phyloP scores from a whole-genome alignment of 768 basidiomycete genomes.

The Galerina marginata region DNA sequence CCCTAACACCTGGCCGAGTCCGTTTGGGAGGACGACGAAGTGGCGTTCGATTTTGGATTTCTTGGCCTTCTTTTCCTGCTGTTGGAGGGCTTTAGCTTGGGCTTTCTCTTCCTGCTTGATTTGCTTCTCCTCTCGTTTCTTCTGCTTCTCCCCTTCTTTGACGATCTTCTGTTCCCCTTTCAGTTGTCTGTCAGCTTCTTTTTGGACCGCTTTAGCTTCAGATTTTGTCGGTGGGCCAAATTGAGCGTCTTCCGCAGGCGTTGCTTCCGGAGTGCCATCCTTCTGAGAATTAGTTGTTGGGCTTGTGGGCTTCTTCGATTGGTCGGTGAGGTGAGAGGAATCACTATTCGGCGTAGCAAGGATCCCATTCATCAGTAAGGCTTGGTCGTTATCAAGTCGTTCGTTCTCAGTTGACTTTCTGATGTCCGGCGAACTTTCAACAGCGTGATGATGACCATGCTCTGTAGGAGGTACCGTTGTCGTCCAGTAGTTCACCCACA shows the following conservation, averaged over 20 bases:
- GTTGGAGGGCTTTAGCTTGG: conserved; percentile 24
- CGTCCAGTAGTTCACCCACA: conserved; percentile 71
- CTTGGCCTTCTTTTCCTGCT: conserved; percentile 27
- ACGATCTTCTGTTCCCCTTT: conserved; percentile 14
- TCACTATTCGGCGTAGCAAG: background rate
- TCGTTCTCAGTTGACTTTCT: conserved; percentile 1
- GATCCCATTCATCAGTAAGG: conserved; percentile 32
- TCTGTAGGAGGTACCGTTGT: conserved; percentile 37
- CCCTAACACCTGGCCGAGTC: conserved; percentile 44
- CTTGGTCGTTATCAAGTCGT: conserved; percentile 29
- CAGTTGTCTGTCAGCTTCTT: background rate
- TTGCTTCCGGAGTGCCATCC: background rate
- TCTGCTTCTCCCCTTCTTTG: conserved; percentile 16
- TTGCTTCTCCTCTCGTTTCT: conserved; percentile 20
- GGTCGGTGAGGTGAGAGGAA: background rate
- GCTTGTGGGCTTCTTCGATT: background rate
- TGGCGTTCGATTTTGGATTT: conserved; percentile 41
- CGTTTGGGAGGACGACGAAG: conserved; percentile 58
- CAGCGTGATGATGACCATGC: conserved; percentile 14
- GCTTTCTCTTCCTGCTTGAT: conserved; percentile 16
- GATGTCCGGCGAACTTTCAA: background rate
- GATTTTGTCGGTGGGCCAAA: conserved; percentile 14
- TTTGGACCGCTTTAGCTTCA: conserved; percentile 11
- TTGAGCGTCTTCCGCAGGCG: background rate
- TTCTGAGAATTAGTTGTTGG: too few relatives aligned